Base-by-base conservation (phyloP, 179 eudicot species). In the Heliamphora ciliata region DNA sequence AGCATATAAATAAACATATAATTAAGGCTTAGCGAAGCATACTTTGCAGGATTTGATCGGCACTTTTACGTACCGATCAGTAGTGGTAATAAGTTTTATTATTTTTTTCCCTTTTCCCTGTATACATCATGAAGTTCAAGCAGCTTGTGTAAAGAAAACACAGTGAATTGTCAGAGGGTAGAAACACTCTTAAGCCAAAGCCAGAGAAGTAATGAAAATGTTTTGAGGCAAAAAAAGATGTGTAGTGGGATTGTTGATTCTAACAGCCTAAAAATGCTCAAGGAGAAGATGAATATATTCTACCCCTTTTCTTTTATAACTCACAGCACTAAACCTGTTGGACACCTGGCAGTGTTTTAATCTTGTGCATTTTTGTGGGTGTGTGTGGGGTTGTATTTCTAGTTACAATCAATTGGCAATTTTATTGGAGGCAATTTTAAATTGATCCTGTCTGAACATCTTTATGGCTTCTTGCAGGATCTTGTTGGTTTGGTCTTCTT, bases 401-500 rank as follows among this genome's bases (percentile, higher is more conserved):
- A 48, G 48, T 24, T 7, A 9, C 17, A 46, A 10, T 24, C 54
- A 52, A 17, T 58, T 13, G 1, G 55, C 46, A 13, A 72, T 15
- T 54, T 64, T 70, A 0, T 76, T 68, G 3, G 3, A 11, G 15
- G 48, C 69, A 58, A 63, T 74, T 76, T 58, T 4, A 58, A 58
- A 55, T 44, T 77, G 18, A 46, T 52, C 71, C 65, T 70, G 46
- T 52, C 10, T 80, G 48, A 77, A 44, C 1, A 67, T 81, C 5
- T 24, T 51, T 79, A 8, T 61, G 67, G 75, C 51, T 76, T 87
- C 77, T 47, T 90, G 92, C 94, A 97, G 99, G 99, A 97, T 89
- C 97, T 97, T 88, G 99, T 97, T 83, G 99, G 99, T 65, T 85
- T 97, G 95, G 89, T 97, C 73, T 93, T 97, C 84, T 97, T 98